Base-by-base conservation (phyloP, 768 basidiomycete species). In the Ramaria sp. region DNA sequence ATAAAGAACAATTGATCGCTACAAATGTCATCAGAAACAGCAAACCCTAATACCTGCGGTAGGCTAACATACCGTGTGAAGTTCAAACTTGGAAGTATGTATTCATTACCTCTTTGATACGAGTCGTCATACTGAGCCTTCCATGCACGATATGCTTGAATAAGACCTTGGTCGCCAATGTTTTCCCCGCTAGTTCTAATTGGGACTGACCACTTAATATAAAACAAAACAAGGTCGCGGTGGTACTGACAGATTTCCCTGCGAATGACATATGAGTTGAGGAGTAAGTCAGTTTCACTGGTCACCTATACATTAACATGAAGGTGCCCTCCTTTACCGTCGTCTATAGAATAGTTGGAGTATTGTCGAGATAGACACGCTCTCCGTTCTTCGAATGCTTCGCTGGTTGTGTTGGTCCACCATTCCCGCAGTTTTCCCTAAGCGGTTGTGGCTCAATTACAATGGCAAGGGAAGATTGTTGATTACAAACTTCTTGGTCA, bases 71-170 rank as follows among this genome's bases (percentile, higher is more conserved):
- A 82, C 87, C 83, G 78, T 1, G 86, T 85, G 62, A 76, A 87
- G 48, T 77, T 70, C 57, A 97, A 67, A 16, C 93, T 93, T 10
- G 93, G 93, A 15, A 97, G 78, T 20, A 87, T 67, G 61, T 81
- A 83, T 63, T 92, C 87, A 32, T 73, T 73, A 0, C 81, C 82
- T 8, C 69, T 73, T 47, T 74, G 65, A 51, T 75, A 69, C 0
- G 84, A 82, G n/a, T 71, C 67, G 47, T 78, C 66, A 62, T 74
- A 85, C 56, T 90, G 86, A 15, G 74, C 74, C 65, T 88, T 83
- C 96, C 96, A 99, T 16, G 96, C 96, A 10, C 86, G 78, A 66
- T 82, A 95, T 0, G 93, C 82, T 66, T 91, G 89, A 42, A 92
- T 82, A 18, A 92, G 69, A 10, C 88, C 88, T 0, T 77, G 78